Conservation (phyloP, 2,329 filamentous ascomycete genomes). For the Scedosporium boydii region DNA sequence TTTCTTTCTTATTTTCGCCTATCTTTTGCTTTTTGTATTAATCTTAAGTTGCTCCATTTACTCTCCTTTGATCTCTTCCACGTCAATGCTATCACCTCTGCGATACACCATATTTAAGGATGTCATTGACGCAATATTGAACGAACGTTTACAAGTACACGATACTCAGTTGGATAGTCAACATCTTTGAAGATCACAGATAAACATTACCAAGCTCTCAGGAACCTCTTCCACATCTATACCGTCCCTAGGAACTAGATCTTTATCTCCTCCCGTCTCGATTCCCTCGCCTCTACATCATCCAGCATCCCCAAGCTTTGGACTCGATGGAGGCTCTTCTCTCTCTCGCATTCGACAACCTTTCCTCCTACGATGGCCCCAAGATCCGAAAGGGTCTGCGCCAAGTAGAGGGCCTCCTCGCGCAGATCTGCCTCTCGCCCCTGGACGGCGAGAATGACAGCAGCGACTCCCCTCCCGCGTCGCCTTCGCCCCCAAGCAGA, state of each 20-base stretch:
- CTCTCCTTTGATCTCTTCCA: neutral
- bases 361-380: conserved; percentile 79
- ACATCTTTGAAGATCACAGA: no score
- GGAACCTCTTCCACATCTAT: no score
- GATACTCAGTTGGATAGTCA: no score
- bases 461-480: conserved; percentile 17
- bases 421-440: conserved; percentile 79
- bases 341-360: conserved; percentile 90
- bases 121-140: neutral
- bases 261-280: neutral
- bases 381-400: conserved; percentile 91
- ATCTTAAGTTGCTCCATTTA: neutral
- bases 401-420: conserved; percentile 87
- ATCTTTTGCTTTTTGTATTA: conserved; percentile 4
- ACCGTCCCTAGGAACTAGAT: no score
- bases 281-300: neutral
- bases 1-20: conserved; percentile 3
- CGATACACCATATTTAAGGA: neutral
- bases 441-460: conserved; percentile 23
- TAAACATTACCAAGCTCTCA: no score
- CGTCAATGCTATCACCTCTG: neutral
- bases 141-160: no score
- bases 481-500: conserved; percentile 13
- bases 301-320: conserved; percentile 1
- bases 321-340: conserved; percentile 77